A percentile compares a stretch with the other conserved stretches of the same genome.
Evolutionary conservation across 305 asterid species (phyloP).

Genomic region (Fraxinus greggii): DNA sequence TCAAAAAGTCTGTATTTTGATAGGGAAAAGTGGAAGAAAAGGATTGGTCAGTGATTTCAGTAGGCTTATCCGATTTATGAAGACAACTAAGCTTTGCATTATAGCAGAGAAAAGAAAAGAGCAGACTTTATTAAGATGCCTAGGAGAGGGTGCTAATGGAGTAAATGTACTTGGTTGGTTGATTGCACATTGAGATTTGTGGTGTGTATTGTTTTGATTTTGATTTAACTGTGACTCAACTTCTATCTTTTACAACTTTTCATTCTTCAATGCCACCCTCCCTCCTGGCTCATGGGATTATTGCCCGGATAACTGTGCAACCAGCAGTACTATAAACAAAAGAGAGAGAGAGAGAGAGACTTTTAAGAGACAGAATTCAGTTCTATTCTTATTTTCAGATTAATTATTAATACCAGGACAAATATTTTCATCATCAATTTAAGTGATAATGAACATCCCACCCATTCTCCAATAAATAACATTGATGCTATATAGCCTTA

Average conservation of each 20-base stretch:
- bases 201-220: not conserved
- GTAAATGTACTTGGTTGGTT: slow-evolving; percentile 30
- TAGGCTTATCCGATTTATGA: slow-evolving; percentile 28
- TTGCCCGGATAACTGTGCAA: slow-evolving; percentile 16
- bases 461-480: not conserved
- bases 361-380: not conserved
- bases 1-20: slow-evolving; percentile 23
- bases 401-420: not conserved
- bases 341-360: not conserved
- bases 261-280: slow-evolving; percentile 10
- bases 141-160: slow-evolving; percentile 25
- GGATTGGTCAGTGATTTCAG: slow-evolving; percentile 34
- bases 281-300: slow-evolving; percentile 24
- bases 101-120: slow-evolving; percentile 13
- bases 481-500: not conserved
- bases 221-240: slow-evolving; percentile 5
- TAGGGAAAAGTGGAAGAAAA: slow-evolving; percentile 44
- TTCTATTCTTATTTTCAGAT: not conserved
- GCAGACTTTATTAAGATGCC: slow-evolving; percentile 10
- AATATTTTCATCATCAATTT: not conserved
- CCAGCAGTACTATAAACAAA: not conserved
- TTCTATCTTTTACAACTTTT: slow-evolving; percentile 1
- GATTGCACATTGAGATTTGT: slow-evolving; percentile 33
- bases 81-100: slow-evolving; percentile 39
- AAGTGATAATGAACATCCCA: not conserved